Evolutionary conservation across 2,329 filamentous ascomycete genomes (phyloP), one percentile per base, ranked within the genome.

Genomic region (Penicillium hesseltinei): DNA sequence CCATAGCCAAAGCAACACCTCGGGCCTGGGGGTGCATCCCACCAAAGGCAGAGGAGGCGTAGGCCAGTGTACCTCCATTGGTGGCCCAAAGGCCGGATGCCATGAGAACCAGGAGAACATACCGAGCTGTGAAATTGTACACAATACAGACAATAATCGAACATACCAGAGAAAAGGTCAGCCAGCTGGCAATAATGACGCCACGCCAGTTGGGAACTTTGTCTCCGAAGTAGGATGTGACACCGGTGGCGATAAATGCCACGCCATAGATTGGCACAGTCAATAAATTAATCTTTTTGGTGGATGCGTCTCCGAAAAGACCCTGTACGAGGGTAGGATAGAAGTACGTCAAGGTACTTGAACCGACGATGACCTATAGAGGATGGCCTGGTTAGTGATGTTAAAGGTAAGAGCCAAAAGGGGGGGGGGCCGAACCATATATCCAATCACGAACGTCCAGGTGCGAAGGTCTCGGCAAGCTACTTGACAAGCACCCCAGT

Each of bases 51-150:
- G 80, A 79, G 4, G 80, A 80, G 0, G 80, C 80, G 56, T 80
- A 84, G 0, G 80, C 77, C 19, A 85, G 72, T 0, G 78, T 74
- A 2, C 81, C 73, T 0, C 78, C 81, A 62, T 85, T 84, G 1
- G 78, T 77, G 0, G 79, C 73, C 82, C 81, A 84, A 0, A 84
- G 72, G 0, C 81, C 82, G 1, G 80, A 77, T 0, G 81, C 81
- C 80, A 84, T 82, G 54, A 85, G 72, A 2, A 84, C 80, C 0
- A 85, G 75, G 1, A 85, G 72, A 0, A 75, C 80, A 60, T 85
- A 85, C 5, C 82, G 75, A 0, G 80, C 82, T 0, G 73, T 80
- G 68, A 78, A 81, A 66, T 81, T 70, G 67, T 82, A 82, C 3
- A 84, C 74, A 7, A 57, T 65, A 57, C 78, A 80, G 19, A 74